Evolutionary conservation across 2,329 filamentous ascomycete genomes (phyloP).

Genomic region (Trichoderma lentiforme): DNA sequence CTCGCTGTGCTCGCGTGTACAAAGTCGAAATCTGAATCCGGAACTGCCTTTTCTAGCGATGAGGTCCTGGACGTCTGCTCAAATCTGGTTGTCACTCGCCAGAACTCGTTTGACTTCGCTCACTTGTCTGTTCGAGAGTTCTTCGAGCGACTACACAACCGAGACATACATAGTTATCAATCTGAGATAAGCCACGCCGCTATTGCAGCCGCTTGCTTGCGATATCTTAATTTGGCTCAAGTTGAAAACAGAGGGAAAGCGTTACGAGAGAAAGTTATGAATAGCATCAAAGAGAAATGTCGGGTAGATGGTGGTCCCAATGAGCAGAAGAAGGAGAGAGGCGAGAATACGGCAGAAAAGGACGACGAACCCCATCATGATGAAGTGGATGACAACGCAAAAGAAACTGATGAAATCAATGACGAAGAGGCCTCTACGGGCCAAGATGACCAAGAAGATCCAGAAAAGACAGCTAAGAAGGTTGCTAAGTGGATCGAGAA

Average conservation of each 20-base stretch:
- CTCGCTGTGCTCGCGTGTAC: not conserved
- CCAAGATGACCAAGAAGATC: not conserved
- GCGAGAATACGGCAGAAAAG: not conserved
- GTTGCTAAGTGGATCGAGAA: not conserved
- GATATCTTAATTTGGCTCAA: not conserved
- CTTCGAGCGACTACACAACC: not conserved
- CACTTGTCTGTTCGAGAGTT: slow-evolving; percentile 11
- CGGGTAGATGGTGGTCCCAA: not conserved
- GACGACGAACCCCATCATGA: not conserved
- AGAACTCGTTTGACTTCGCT: not conserved
- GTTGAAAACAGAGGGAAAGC: not conserved
- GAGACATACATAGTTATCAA: not conserved
- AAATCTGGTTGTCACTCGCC: not conserved
- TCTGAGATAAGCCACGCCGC: not conserved
- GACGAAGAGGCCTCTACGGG: not conserved
- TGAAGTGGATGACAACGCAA: not conserved
- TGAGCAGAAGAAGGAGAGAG: not conserved
- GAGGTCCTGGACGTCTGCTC: not conserved
- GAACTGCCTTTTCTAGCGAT: not conserved
- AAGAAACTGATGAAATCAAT: not conserved
- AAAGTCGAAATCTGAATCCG: not conserved
- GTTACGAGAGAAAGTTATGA: not conserved
- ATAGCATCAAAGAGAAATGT: not conserved
- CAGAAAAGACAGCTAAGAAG: not conserved
- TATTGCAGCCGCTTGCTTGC: slow-evolving; percentile 1